Percentiles rank a stretch among this genome's conserved stretches.
Evolutionary conservation across 345 rosid genomes (phyloP).

Genomic region (Triadica sebifera): DNA sequence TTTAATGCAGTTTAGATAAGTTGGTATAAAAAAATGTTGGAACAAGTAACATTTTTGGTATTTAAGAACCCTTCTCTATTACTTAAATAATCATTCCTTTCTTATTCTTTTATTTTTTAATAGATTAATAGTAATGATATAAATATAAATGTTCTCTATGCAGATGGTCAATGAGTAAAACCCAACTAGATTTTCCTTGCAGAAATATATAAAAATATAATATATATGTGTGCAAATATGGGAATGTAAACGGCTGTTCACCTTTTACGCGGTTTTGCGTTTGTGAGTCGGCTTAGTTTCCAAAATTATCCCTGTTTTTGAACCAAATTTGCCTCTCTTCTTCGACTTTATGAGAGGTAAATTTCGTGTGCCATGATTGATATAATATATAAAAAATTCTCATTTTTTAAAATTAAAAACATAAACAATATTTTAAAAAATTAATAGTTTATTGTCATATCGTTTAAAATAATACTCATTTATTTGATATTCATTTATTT

Average conservation of each 20-base stretch:
- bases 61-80: conserved; percentile 54
- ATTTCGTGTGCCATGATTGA: no score
- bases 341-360: background rate
- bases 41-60: no score
- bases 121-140: background rate
- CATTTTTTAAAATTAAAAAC: no score
- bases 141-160: no score
- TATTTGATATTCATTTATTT: no score
- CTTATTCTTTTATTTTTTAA: background rate
- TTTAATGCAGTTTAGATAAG: no score
- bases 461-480: no score
- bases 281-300: background rate
- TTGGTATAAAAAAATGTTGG: no score
- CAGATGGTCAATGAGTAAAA: conserved; percentile 20
- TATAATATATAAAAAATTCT: no score
- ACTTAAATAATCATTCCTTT: conserved; percentile 25
- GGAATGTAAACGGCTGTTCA: conserved; percentile 19
- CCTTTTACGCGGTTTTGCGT: conserved; percentile 31
- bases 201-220: background rate
- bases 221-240: background rate
- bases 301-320: conserved; percentile 13
- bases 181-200: conserved; percentile 30
- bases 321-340: conserved; percentile 8
- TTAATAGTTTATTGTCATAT: no score
- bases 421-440: no score